Conservation (phyloP, 2,329 filamentous ascomycete genomes). For the Pseudocercospora macadamiae region DNA sequence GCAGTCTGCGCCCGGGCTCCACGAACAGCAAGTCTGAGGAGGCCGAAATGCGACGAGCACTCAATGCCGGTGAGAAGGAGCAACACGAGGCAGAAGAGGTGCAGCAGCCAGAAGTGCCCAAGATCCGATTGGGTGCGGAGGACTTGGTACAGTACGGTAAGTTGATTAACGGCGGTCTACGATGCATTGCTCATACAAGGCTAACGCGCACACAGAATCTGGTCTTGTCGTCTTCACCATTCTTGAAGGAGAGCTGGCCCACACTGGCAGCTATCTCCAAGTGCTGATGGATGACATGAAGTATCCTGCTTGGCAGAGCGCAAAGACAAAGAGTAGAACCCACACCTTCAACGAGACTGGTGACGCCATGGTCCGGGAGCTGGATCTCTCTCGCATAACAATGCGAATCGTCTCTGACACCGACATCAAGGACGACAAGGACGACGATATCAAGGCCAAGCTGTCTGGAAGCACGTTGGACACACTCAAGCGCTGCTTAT, state of each 20-base stretch:
- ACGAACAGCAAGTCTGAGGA: conserved; percentile 37
- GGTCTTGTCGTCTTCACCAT: conserved; percentile 94
- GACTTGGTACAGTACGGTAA: conserved; percentile 78
- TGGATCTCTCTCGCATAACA: conserved; percentile 94
- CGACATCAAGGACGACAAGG: conserved; percentile 69
- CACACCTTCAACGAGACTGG: conserved; percentile 87
- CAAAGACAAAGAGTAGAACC: conserved; percentile 69
- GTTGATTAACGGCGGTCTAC: no score
- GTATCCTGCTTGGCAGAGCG: conserved; percentile 84
- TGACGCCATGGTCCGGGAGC: conserved; percentile 91
- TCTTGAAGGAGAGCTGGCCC: conserved; percentile 82
- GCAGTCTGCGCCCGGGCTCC: conserved; percentile 40
- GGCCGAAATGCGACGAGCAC: conserved; percentile 47
- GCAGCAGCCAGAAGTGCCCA: conserved; percentile 64
- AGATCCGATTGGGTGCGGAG: conserved; percentile 75
- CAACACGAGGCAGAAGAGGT: conserved; percentile 47
- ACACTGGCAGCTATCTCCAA: conserved; percentile 76
- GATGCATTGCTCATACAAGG: no score
- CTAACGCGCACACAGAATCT: no score
- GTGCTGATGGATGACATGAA: conserved; percentile 93
- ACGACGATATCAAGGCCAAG: conserved; percentile 77
- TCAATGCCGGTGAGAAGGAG: conserved; percentile 52
- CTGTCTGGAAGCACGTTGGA: conserved; percentile 83
- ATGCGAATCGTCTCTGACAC: conserved; percentile 81
- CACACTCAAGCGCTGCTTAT: conserved; percentile 78